Evolutionary conservation across 257 asterid species (phyloP), one percentile per base, ranked within the genome.

Genomic region (Jasminum sambac): DNA sequence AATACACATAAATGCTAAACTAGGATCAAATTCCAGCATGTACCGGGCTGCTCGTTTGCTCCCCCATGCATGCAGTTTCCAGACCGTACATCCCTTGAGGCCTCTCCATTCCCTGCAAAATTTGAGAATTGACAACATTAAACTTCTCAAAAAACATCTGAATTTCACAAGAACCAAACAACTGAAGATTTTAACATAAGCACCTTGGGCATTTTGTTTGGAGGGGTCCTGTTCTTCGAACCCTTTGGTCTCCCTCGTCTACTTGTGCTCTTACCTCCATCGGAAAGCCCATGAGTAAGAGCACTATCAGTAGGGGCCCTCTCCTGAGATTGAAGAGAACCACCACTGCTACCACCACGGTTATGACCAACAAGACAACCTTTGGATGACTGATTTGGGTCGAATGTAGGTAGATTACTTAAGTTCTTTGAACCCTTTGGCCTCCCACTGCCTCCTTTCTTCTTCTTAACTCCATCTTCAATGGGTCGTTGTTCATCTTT

Each of bases 21-120:
- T 60, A 6, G 30, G 21, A 46, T 10, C 52, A 48, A 69, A 26
- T 63, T 65, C 70, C 80, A n/a, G 63, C 73, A 30, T 6, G 26
- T 21, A 68, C 39, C 70, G 76, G 63, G 46, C 41, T 76, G 43
- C 16, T 76, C 58, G 46, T 70, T 67, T 60, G 46, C 69, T 73
- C 74, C 46, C 74, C 76, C 70, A 44, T 68, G 71, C 67, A 43
- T 52, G 74, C 72, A 72, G 66, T 17, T 30, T 78, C 43, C 13
- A 40, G 30, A 42, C 64, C 38, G 19, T 48, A 44, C 30, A 39
- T 52, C 39, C 59, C 70, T 63, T 16, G 58, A 59, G 43, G 68
- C 63, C 23, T 67, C 43, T 24, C 67, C 23, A 62, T 40, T 14
- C 62, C 46, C 26, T 57, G 63, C 44, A 44, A 26, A 11, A 26